Evolutionary conservation across 441 rosid species (phyloP).

Genomic region (Rhodomyrtus psidioides): DNA sequence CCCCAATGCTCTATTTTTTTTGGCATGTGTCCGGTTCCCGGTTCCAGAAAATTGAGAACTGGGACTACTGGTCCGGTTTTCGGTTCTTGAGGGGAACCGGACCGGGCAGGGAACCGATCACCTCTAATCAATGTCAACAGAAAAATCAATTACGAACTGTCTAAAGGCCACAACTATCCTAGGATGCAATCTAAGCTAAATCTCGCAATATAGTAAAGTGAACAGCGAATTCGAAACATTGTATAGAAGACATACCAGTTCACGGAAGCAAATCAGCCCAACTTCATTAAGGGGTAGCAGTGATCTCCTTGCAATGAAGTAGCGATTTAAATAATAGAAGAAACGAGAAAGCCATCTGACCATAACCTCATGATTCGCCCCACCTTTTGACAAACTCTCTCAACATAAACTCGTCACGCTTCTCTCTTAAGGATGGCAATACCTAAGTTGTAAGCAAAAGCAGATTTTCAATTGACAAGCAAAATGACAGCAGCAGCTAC

Average conservation of each 20-base stretch:
- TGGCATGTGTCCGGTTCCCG: no score
- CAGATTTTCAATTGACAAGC: neutral
- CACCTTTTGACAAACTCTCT: slow-evolving; percentile 83
- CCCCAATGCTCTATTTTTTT: no score
- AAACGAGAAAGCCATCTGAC: slow-evolving; percentile 87
- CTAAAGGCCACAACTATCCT: neutral
- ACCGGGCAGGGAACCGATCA: no score
- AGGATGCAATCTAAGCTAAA: neutral
- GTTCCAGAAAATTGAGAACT: no score
- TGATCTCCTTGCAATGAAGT: slow-evolving; percentile 70
- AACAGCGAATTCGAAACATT: neutral
- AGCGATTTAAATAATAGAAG: slow-evolving; percentile 83
- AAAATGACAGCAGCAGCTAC: neutral
- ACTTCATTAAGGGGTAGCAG: slow-evolving; percentile 77
- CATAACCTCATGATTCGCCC: slow-evolving; percentile 89
- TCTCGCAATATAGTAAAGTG: neutral
- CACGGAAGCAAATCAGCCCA: slow-evolving; percentile 82
- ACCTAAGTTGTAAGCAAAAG: slow-evolving; percentile 30
- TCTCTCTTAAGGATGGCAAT: slow-evolving; percentile 65
- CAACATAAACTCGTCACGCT: slow-evolving; percentile 83
- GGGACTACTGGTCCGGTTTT: no score
- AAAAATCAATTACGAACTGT: neutral
- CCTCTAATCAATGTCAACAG: no score
- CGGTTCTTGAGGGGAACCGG: no score
- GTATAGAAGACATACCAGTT: slow-evolving; percentile 35